Base-by-base conservation (phyloP, 2,329 filamentous ascomycete species). In the Stemphylium beticola region DNA sequence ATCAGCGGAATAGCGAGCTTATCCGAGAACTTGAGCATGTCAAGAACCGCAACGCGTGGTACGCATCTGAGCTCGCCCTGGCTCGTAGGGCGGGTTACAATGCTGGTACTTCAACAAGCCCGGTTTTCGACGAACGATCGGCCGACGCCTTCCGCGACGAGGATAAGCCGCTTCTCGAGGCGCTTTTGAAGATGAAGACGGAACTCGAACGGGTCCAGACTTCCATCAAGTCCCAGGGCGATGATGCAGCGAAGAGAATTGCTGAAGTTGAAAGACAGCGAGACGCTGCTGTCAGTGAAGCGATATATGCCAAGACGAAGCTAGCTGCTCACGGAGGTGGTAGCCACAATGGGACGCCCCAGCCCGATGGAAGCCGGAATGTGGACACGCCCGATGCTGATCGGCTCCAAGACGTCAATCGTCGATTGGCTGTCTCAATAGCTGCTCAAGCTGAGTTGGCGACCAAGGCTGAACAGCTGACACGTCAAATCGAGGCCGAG, bases 191-290 rank as follows among this genome's bases (percentile, higher is more conserved):
- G 17, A 97, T 99, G 92, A 88, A 92, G 55, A 85, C 88, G 6
- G 95, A 99, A 70, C 81, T 99, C 11, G 85, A 89, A 20, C 95
- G 93, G 57, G 93, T 99, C 38, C 96, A 99, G 73, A 86, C 82
- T 12, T 91, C 92, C 0, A 90, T 99, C 44, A 93, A 97, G 65
- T 87, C 91, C 64, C 95, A 98, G 77, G 90, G 92, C 11, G 82
- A 91, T 7, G 80, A 91, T 51, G 93, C 95, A 8, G 92, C 93
- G 0, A 93, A 89, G 74, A 87, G 93, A 58, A 93, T 99, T 58
- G 93, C 93, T 1, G 93, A 97, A 72, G 89, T 96, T 1, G 95
- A 99, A 73, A 93, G 91, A 72, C 95, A 99, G 78, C 85, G 96
- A 45, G 95, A 99, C 76, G 87, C 89, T 36, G 95, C 95, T n/a